These are phyloP conservation scores for Phyllosticta capitalensis DNA, from an alignment of 2,329 filamentous ascomycete species.

Conservation along the genomic window DNA sequence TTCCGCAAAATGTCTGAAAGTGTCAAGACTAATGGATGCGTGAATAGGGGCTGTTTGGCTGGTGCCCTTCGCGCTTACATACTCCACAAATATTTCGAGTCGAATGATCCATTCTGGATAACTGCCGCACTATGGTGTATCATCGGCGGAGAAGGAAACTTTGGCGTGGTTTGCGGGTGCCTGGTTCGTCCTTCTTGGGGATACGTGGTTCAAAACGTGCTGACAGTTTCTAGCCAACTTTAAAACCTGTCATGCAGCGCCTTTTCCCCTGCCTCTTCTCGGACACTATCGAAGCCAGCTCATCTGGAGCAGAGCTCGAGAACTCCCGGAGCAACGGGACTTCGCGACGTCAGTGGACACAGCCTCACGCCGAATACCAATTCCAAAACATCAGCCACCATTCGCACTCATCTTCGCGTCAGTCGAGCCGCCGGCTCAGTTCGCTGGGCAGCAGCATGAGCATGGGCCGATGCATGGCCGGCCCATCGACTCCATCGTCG, in stretches of 20 bases:
- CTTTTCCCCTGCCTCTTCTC: slow-evolving; percentile 21
- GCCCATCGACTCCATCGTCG: not conserved
- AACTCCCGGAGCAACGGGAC: not conserved
- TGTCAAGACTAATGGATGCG: not conserved
- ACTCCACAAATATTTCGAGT: slow-evolving; percentile 17
- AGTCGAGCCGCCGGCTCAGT: not conserved
- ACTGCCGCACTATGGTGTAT: slow-evolving; percentile 18
- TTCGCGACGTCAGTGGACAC: not conserved
- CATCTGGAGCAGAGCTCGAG: not conserved
- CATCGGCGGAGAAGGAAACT: slow-evolving; percentile 20
- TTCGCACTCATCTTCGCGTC: not conserved
- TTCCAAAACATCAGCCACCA: slow-evolving; percentile 5
- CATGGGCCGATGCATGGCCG: not conserved
- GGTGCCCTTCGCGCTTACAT: slow-evolving; percentile 22
- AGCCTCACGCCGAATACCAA: not conserved
- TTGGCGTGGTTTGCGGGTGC: slow-evolving; percentile 26
- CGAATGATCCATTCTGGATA: slow-evolving; percentile 21
- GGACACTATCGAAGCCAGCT: not conserved
- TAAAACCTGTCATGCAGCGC: slow-evolving; percentile 22
- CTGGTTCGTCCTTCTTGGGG: slow-evolving; percentile 6
- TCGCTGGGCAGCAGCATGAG: not conserved
- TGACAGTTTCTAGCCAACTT: slow-evolving; percentile 14
- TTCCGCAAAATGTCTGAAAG: not conserved
- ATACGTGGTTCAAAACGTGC: too few species aligned
- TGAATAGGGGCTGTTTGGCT: slow-evolving; percentile 19